A percentile compares a stretch with the other conserved stretches of the same genome.
Conservation (phyloP, 345 rosid species). For the Tarenaya hassleriana region DNA sequence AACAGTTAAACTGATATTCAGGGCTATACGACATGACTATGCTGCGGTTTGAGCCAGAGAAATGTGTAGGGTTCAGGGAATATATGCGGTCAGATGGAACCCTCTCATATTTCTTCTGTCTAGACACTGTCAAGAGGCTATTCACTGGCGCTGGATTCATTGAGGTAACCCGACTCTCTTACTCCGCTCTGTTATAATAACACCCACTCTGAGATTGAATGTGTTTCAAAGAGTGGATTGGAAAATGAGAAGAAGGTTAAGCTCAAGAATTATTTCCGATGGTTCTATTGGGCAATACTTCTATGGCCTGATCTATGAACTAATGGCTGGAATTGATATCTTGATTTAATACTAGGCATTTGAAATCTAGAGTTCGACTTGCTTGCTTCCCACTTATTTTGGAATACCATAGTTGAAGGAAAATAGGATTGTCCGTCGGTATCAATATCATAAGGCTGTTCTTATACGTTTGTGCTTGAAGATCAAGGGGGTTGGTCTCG, state of each 20-base stretch:
- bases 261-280: background rate
- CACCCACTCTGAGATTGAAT: background rate
- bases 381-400: too few relatives aligned
- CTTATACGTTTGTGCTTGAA: too few relatives aligned
- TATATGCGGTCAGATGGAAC: constrained; percentile 81
- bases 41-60: constrained; percentile 69
- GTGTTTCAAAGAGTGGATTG: background rate
- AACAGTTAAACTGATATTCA: constrained; percentile 31
- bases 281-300: background rate
- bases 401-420: too few relatives aligned
- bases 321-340: too few relatives aligned
- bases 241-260: too few relatives aligned
- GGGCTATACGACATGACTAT: constrained; percentile 94
- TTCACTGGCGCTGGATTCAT: constrained; percentile 60
- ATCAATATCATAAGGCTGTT: too few relatives aligned
- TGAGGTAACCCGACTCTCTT: constrained; percentile 41
- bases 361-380: too few relatives aligned
- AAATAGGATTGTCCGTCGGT: too few relatives aligned
- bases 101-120: constrained; percentile 73
- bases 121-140: constrained; percentile 54
- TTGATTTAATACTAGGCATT: too few relatives aligned
- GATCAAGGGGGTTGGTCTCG: too few relatives aligned
- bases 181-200: background rate
- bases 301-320: too few relatives aligned
- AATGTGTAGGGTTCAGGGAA: constrained; percentile 70